phyloP scores from a whole-genome alignment of 345 rosid genomes.

The Salix dunnii region DNA sequence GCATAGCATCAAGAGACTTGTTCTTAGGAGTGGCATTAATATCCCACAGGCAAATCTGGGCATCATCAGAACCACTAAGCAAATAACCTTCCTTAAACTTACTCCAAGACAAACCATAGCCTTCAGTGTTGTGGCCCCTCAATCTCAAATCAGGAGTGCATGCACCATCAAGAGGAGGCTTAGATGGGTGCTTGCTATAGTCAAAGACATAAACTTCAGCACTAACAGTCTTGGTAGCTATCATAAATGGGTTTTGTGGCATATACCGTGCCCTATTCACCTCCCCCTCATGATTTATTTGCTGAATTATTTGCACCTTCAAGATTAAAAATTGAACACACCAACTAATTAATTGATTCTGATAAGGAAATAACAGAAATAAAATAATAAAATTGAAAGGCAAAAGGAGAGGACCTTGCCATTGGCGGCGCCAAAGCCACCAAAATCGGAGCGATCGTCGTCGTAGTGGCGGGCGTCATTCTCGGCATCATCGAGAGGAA shows the following conservation, averaged over 20 bases:
- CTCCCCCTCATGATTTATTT: slow-evolving; percentile 95
- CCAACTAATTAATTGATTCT: neutral
- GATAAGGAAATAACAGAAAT: neutral
- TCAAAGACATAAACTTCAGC: slow-evolving; percentile 96
- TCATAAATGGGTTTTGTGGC: slow-evolving; percentile 88
- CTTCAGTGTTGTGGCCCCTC: slow-evolving; percentile 93
- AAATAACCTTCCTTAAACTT: slow-evolving; percentile 87
- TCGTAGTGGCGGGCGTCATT: slow-evolving; percentile 91
- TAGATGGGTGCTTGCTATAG: slow-evolving; percentile 88
- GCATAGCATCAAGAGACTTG: slow-evolving; percentile 79
- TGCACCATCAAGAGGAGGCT: slow-evolving; percentile 87
- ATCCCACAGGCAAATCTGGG: slow-evolving; percentile 99
- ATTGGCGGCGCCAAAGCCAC: slow-evolving; percentile 79
- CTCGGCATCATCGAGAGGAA: slow-evolving; percentile 89
- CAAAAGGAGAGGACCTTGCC: slow-evolving; percentile 57
- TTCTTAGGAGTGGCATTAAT: slow-evolving; percentile 72
- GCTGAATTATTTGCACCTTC: slow-evolving; percentile 94
- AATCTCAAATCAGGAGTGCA: slow-evolving; percentile 88
- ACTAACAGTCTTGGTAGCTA: slow-evolving; percentile 93
- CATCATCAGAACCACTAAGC: slow-evolving; percentile 97
- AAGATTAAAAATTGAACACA: neutral
- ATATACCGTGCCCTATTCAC: slow-evolving; percentile 97
- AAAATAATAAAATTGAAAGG: neutral
- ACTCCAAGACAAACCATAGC: slow-evolving; percentile 96
- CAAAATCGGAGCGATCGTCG: slow-evolving; percentile 73